Percentiles rank a stretch among this genome's conserved stretches.
Conservation (phyloP, 306 rosid species). For the Hippophae gyantsensis region DNA sequence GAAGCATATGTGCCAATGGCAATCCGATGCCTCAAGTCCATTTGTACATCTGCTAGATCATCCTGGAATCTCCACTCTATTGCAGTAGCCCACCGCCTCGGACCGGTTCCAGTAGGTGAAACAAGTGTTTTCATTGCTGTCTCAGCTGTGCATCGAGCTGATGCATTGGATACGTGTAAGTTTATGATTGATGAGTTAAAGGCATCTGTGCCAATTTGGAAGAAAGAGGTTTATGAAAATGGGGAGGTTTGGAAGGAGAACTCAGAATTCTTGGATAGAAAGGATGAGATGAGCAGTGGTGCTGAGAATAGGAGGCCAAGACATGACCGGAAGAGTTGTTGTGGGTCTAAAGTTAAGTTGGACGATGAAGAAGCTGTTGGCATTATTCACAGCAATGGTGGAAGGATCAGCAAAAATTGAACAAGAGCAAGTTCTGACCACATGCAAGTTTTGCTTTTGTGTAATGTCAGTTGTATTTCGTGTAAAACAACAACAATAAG, state of each 20-base stretch:
- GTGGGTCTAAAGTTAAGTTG: constrained; percentile 51
- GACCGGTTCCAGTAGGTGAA: constrained; percentile 72
- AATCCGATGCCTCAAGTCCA: constrained; percentile 45
- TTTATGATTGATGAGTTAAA: constrained; percentile 76
- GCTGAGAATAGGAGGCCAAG: constrained; percentile 18
- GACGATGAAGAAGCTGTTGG: constrained; percentile 26
- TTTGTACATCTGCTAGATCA: constrained; percentile 66
- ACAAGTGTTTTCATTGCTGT: constrained; percentile 62
- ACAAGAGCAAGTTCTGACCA: not conserved
- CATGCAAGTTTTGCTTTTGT: no score
- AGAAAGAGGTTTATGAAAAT: constrained; percentile 78
- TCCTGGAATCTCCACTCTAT: constrained; percentile 73
- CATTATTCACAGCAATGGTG: constrained; percentile 1
- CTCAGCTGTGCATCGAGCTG: constrained; percentile 66
- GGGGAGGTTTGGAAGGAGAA: constrained; percentile 99
- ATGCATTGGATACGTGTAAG: constrained; percentile 73
- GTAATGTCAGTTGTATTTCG: no score
- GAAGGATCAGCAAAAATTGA: constrained; percentile 1
- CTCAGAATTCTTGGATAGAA: constrained; percentile 63
- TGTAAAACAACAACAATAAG: no score
- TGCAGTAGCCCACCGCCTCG: constrained; percentile 73
- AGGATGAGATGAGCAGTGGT: constrained; percentile 22
- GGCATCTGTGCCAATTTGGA: constrained; percentile 91
- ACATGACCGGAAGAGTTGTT: constrained; percentile 38
- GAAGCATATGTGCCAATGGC: constrained; percentile 94